phyloP scores from a whole-genome alignment of 139 green algal species.

The Chlorella sp. region DNA sequence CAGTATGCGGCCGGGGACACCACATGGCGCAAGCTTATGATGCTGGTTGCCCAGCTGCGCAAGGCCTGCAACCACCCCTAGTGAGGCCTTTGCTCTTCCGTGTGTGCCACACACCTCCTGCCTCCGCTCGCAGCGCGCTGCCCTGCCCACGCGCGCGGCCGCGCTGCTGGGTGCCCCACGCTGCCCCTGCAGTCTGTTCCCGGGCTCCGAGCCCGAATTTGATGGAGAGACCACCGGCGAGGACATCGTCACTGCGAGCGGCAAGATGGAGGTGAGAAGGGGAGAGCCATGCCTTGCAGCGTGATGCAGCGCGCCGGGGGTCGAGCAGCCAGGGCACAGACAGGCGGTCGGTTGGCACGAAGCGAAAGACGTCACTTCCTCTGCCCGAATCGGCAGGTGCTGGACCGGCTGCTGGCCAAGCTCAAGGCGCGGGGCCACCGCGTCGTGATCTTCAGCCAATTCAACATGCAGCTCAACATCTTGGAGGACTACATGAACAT shows the following conservation, averaged over 20 bases:
- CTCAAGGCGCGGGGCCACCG: conserved; percentile 75
- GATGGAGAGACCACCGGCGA: conserved; percentile 51
- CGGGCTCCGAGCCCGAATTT: conserved; percentile 61
- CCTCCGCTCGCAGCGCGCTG: background rate
- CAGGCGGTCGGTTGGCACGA: too few species aligned
- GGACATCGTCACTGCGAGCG: conserved; percentile 59
- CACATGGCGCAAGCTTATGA: conserved; percentile 59
- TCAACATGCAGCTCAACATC: conserved; percentile 74
- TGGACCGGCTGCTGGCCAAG: conserved; percentile 76
- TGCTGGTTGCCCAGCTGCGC: conserved; percentile 78
- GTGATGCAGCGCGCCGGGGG: too few species aligned
- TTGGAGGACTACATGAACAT: conserved; percentile 68
- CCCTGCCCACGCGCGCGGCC: too few species aligned
- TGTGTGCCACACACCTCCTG: too few species aligned
- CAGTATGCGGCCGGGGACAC: conserved; percentile 30
- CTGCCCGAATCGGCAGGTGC: too few species aligned
- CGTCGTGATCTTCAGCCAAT: conserved; percentile 82
- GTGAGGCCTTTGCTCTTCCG: too few species aligned
- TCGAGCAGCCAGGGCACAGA: too few species aligned
- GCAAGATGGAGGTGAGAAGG: conserved; percentile 78
- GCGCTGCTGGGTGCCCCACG: too few species aligned
- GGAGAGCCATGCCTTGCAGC: too few species aligned
- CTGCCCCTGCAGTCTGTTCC: conserved; percentile 60
- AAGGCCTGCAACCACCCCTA: conserved; percentile 79
- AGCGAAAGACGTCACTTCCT: too few species aligned